Evolutionary conservation across 495 filamentous ascomycete species (phyloP), one percentile per base, ranked within the genome.

Genomic region (Xylaria palmicola): DNA sequence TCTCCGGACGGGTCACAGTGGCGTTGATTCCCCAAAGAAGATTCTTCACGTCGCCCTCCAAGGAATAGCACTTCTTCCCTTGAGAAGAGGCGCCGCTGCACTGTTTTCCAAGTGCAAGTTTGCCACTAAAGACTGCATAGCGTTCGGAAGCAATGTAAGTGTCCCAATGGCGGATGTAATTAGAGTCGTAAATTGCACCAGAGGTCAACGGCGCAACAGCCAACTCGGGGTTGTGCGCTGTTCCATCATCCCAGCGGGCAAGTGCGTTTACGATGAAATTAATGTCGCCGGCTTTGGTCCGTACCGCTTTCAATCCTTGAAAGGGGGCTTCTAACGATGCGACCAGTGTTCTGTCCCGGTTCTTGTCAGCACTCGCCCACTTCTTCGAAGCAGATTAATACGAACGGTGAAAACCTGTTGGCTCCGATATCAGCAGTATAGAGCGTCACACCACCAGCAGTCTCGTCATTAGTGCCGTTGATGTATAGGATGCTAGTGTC

Each of bases 141-240:
- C 73, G 83, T 65, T 87, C 79, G 3, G 84, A 81, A 48, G 80
- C 79, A 13, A 86, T 73, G 56, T 82, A 88, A 17, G 62, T 67
- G 59, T 88, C 84, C 86, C 86, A 88, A 64, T 88, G 85, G 36
- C 86, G 79, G 39, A 83, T 77, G 64, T 84, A 88, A 50, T 85
- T 76, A 56, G 77, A 79, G 56, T 81, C 77, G 53, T 88, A 88
- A 36, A 86, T 74, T 26, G 77, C 75, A 1, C 78, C 86, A 19
- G 80, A 76, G 39, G 81, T 79, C 12, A 73, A 59, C 12, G 77
- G 75, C 13, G 74, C 76, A 22, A 69, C 63, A 3, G 74, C 84
- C 0, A 76, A 68, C 45, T 85, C 74, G 7, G 72, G 62, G 49
- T 88, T 88, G 68, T 84, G 86, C 0, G 54, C 54, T 19, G 39